Conservation (phyloP, 2,329 filamentous ascomycete genomes). For the Alternaria panax region DNA sequence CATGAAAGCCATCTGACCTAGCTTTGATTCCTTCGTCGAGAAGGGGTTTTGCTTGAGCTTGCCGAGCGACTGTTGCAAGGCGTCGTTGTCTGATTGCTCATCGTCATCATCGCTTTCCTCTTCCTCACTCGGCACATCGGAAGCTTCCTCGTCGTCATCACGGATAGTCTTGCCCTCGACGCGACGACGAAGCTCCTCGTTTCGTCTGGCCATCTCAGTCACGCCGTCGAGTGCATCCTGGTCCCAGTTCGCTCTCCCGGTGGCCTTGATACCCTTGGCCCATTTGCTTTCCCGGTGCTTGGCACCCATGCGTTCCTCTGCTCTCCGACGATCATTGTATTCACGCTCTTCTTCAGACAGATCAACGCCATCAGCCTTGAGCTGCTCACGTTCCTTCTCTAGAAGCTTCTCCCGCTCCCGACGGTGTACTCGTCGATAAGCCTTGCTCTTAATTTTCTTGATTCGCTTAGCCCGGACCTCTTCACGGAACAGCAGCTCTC, state of each 20-base stretch:
- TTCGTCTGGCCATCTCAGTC: constrained; percentile 79
- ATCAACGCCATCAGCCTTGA: constrained; percentile 66
- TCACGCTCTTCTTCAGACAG: constrained; percentile 71
- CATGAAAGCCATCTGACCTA: constrained; percentile 95
- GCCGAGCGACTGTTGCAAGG: constrained; percentile 45
- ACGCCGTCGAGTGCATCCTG: constrained; percentile 81
- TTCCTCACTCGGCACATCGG: constrained; percentile 56
- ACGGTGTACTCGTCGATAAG: constrained; percentile 89
- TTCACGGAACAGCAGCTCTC: constrained; percentile 88
- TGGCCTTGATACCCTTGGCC: constrained; percentile 84
- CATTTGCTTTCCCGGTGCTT: constrained; percentile 90
- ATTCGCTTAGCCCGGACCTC: constrained; percentile 88
- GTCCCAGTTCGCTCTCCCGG: constrained; percentile 84
- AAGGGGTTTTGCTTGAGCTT: constrained; percentile 55
- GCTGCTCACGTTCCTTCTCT: constrained; percentile 64
- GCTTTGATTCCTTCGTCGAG: constrained; percentile 67
- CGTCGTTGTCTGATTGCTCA: constrained; percentile 62
- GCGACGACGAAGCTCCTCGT: constrained; percentile 80
- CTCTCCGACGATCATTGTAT: constrained; percentile 74
- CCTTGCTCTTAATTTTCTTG: constrained; percentile 99
- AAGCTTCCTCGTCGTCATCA: constrained; percentile 59
- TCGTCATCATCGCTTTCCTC: constrained; percentile 65
- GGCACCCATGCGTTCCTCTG: constrained; percentile 83
- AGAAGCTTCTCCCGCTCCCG: constrained; percentile 72
- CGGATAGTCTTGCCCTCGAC: constrained; percentile 74